Base-by-base conservation (phyloP, 2,329 filamentous ascomycete genomes). In the Dothistroma septosporum region DNA sequence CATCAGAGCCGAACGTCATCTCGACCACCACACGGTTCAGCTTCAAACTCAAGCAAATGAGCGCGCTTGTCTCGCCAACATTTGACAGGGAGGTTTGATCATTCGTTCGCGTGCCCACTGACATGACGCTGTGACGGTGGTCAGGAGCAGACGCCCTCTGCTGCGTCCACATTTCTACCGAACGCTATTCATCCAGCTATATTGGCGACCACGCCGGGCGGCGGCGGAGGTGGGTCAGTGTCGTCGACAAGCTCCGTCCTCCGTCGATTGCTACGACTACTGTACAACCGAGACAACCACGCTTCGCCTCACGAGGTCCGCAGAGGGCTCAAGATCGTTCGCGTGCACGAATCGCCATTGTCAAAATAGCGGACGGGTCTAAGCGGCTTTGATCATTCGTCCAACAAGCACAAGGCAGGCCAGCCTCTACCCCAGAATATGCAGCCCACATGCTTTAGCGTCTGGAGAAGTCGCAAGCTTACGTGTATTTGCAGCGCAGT, bases 31-130 rank as follows among this genome's bases (percentile, higher is more conserved):
- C 46, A 55, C 35, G 52, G 33, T 28, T 48, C 47, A 49, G 44
- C 58, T 53, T 50, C 37, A 64, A 57, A 57, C 41, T 57, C 56
- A 61, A 61, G 55, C 58, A 63, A 58, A 61, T 61, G 61, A 61
- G 33, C 49, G 57, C 57, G 48, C 57, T 59, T 53, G 49, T 6
- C 35, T 53, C 57, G 49, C 48, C 48, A 58, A 44, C 14, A 32
- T 2, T 28, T 14, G 11, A n/a, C n/a, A n/a, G n/a, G n/a, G n/a
- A n/a, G n/a, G n/a, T n/a, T n/a, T n/a, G n/a, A n/a, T n/a, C n/a
- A n/a, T n/a, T n/a, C n/a, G n/a, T n/a, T n/a, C n/a, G n/a, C n/a
- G 49, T 12, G 12, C 14, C 6, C 21, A 16, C 8, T 12, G 41
- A 49, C 54, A 57, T 48, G 22, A 35, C 49, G 49, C 49, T 33